phyloP scores from a whole-genome alignment of 306 rosid species.

The Dalbergia oliveri region DNA sequence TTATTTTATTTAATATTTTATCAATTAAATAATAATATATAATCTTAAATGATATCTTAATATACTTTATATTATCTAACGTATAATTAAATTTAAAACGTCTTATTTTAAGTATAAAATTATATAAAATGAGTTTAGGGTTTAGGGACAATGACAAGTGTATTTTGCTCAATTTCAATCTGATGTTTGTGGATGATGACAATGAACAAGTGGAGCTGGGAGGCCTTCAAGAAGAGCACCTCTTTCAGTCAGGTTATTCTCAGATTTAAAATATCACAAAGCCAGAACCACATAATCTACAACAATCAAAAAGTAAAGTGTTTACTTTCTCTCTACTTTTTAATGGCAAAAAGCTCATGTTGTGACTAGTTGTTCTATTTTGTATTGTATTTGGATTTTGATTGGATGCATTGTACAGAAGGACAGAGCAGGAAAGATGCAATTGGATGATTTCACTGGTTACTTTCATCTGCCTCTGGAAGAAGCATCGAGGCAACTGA shows the following conservation, averaged over 20 bases:
- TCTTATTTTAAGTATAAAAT: too few species aligned
- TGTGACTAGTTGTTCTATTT: not conserved
- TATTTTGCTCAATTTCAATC: too few species aligned
- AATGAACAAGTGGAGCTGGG: slow-evolving; percentile 20
- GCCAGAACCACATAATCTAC: not conserved
- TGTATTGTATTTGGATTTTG: not conserved
- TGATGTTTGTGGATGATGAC: slow-evolving; percentile 31
- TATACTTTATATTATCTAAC: too few species aligned
- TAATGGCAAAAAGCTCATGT: not conserved
- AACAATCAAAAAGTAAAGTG: not conserved
- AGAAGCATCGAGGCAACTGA: slow-evolving; percentile 58
- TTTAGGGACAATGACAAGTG: too few species aligned
- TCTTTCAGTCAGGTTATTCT: slow-evolving; percentile 61
- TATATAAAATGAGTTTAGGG: too few species aligned
- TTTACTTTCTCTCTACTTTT: not conserved
- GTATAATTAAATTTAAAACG: too few species aligned
- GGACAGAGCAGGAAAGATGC: slow-evolving; percentile 62
- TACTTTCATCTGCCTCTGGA: slow-evolving; percentile 66
- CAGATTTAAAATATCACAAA: too few species aligned
- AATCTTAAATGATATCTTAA: too few species aligned
- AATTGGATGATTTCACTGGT: slow-evolving; percentile 53
- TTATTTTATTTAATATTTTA: too few species aligned
- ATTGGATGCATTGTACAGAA: slow-evolving; percentile 52
- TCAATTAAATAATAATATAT: too few species aligned
- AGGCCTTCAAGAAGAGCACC: slow-evolving; percentile 26